phyloP scores from a whole-genome alignment of 768 basidiomycete genomes.

The Calocybe indica region DNA sequence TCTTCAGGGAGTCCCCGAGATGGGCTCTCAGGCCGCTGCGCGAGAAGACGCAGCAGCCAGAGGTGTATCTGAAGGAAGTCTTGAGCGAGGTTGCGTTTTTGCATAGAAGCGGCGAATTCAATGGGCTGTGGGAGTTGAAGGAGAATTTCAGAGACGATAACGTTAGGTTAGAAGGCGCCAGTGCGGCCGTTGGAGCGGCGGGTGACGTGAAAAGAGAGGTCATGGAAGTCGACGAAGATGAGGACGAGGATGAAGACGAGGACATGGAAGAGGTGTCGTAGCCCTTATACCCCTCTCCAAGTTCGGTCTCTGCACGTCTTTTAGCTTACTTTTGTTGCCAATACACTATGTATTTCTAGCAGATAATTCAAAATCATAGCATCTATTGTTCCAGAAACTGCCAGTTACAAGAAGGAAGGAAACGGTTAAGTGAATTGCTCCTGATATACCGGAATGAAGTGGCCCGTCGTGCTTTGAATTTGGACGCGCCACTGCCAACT shows the following conservation, averaged over 20 bases:
- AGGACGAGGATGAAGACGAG: constrained; percentile 54
- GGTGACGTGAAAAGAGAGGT: constrained; percentile 46
- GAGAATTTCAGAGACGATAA: constrained; percentile 64
- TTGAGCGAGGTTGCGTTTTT: constrained; percentile 70
- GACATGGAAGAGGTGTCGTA: constrained; percentile 72
- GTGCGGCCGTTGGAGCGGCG: background rate
- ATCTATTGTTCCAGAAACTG: too few species aligned
- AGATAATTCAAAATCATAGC: too few species aligned
- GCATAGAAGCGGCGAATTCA: constrained; percentile 75
- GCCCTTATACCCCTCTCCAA: constrained; percentile 5
- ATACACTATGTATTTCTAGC: too few species aligned
- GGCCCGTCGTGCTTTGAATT: too few species aligned
- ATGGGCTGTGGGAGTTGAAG: constrained; percentile 76
- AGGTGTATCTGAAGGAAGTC: constrained; percentile 81
- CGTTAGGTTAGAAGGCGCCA: constrained; percentile 27
- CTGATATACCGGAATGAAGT: too few species aligned
- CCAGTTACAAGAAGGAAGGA: too few species aligned
- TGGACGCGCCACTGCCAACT: too few species aligned
- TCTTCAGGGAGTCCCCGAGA: constrained; percentile 73
- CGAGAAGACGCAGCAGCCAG: constrained; percentile 81
- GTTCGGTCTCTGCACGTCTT: background rate
- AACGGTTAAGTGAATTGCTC: too few species aligned
- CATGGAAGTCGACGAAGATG: constrained; percentile 50
- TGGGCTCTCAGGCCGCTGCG: constrained; percentile 79
- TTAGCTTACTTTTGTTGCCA: background rate